Conservation (phyloP, 2,329 filamentous ascomycete genomes). For the Spiromastix sp. region DNA sequence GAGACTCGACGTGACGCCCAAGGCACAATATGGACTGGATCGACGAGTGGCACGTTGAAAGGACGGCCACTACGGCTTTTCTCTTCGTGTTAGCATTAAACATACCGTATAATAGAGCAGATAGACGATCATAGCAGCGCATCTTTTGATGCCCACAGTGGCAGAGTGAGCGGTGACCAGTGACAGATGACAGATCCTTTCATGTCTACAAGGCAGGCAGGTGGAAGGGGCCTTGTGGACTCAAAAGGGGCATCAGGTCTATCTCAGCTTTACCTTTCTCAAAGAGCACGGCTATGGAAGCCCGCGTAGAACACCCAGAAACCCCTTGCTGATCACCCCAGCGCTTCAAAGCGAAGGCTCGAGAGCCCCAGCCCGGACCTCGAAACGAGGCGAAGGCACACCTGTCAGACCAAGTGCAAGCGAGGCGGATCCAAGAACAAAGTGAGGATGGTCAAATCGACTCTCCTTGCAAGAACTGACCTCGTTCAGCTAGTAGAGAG, state of each 20-base stretch:
- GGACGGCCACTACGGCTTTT: conserved; percentile 21
- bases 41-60: conserved; percentile 17
- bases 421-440: conserved; percentile 13
- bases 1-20: neutral
- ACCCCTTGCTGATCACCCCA: conserved; percentile 14
- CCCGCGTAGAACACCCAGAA: conserved; percentile 2
- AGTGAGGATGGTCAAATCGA: no score
- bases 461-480: no score
- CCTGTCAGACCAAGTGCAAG: conserved; percentile 33
- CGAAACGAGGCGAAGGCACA: conserved; percentile 29
- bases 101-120: conserved; percentile 10
- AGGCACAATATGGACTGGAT: conserved; percentile 4
- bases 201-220: conserved; percentile 7
- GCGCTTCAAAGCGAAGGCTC: conserved; percentile 15
- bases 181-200: no score
- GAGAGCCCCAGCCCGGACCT: conserved; percentile 19
- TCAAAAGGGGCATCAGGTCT: conserved; percentile 16
- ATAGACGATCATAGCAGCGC: conserved; percentile 2
- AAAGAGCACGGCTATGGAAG: conserved; percentile 4
- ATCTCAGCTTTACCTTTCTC: conserved; percentile 29
- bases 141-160: no score
- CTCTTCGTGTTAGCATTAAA: conserved; percentile 23
- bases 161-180: no score
- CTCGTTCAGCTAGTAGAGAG: no score
- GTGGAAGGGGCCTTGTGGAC: conserved; percentile 11